These are phyloP conservation scores for Escallonia rubra DNA, from an alignment of 129 eudicot genomes.

Conservation along the genomic window DNA sequence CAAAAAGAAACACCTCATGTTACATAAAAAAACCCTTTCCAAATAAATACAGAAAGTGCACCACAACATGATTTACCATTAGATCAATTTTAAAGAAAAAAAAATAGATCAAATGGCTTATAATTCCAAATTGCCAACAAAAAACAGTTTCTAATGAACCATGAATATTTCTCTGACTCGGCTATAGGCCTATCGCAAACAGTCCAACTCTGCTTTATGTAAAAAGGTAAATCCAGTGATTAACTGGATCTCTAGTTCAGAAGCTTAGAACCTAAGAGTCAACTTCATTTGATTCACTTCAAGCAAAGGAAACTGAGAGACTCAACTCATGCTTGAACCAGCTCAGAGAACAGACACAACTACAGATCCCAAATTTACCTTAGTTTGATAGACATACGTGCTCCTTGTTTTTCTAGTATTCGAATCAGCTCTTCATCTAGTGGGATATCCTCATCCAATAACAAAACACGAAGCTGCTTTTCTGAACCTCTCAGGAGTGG, in stretches of 20 bases:
- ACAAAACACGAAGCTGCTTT: slow-evolving; percentile 46
- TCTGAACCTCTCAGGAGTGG: slow-evolving; percentile 72
- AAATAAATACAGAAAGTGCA: too few relatives aligned
- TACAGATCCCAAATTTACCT: slow-evolving; percentile 37
- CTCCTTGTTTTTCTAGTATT: slow-evolving; percentile 60
- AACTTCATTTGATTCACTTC: not conserved
- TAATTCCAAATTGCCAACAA: too few relatives aligned
- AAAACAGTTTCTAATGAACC: too few relatives aligned
- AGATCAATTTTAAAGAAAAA: too few relatives aligned
- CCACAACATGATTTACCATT: too few relatives aligned
- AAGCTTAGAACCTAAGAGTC: not conserved
- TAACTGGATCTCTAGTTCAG: not conserved
- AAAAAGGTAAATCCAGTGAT: not conserved
- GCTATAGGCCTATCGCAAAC: not conserved
- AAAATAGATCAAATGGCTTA: too few relatives aligned
- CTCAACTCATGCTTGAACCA: not conserved
- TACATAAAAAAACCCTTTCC: too few relatives aligned
- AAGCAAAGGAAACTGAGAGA: not conserved
- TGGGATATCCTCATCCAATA: slow-evolving; percentile 38
- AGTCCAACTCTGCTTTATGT: not conserved
- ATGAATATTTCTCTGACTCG: not conserved
- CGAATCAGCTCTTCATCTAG: slow-evolving; percentile 57
- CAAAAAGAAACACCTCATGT: too few relatives aligned
- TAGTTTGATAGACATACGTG: slow-evolving; percentile 39
- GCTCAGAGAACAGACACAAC: slow-evolving; percentile 2